phyloP scores from a whole-genome alignment of 2,329 filamentous ascomycete genomes.

The Verticillium zaregamsianum region DNA sequence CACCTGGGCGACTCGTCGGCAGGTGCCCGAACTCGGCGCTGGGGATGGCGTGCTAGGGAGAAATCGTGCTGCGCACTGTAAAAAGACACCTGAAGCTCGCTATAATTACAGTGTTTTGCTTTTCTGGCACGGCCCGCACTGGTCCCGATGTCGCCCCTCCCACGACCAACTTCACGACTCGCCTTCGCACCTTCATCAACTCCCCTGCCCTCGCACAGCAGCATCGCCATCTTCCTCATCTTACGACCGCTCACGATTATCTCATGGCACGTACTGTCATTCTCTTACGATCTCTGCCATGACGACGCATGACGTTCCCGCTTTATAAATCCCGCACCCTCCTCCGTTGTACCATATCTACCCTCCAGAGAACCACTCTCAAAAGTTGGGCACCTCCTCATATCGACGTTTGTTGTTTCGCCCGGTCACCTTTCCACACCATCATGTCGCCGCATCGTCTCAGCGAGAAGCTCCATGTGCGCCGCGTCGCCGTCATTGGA shows the following conservation, averaged over 20 bases:
- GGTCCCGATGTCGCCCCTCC: background rate
- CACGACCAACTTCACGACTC: background rate
- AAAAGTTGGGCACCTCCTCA: background rate
- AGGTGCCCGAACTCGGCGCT: background rate
- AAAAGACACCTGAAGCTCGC: background rate
- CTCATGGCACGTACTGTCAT: background rate
- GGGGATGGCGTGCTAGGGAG: background rate
- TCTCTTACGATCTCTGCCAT: background rate
- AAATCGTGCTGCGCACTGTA: background rate
- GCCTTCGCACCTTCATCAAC: background rate
- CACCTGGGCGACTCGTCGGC: background rate
- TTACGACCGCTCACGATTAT: background rate
- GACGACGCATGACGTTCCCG: background rate
- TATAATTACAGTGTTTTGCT: background rate
- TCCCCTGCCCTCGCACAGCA: background rate
- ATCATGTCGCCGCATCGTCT: constrained; percentile 14
- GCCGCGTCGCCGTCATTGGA: constrained; percentile 64
- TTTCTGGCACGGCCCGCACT: background rate
- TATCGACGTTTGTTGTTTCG: background rate
- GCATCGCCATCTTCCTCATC: background rate
- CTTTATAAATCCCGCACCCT: background rate
- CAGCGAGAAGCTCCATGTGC: constrained; percentile 23
- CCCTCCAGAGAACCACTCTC: background rate
- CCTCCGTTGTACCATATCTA: background rate
- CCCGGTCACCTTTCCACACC: background rate